Evolutionary conservation across 331 rosid genomes (phyloP).

Genomic region (Cydonia oblonga): DNA sequence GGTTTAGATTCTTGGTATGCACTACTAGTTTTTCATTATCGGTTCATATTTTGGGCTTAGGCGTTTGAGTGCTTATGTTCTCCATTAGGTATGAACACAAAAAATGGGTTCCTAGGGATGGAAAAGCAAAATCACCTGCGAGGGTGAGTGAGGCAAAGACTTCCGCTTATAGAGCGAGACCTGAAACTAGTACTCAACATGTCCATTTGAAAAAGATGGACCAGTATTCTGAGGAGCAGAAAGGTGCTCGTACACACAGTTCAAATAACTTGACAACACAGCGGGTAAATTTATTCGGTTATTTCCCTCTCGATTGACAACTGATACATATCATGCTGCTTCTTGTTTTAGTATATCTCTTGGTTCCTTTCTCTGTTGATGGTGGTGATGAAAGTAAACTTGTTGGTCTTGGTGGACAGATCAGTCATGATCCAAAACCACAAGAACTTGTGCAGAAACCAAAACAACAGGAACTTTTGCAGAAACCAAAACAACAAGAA

Average conservation of each 20-base stretch:
- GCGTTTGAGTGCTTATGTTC: conserved; percentile 5
- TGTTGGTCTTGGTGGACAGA: conserved; percentile 10
- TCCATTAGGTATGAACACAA: conserved; percentile 14
- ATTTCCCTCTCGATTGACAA: background rate
- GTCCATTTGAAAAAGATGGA: background rate
- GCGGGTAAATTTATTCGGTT: conserved; percentile 2
- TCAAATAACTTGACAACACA: background rate
- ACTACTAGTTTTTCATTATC: background rate
- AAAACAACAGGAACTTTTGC: background rate
- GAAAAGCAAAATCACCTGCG: conserved; percentile 1
- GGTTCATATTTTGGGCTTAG: conserved; percentile 6
- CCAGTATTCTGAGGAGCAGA: background rate
- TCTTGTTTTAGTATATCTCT: background rate
- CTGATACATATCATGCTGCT: background rate
- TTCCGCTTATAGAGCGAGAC: background rate
- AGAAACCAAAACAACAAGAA: background rate
- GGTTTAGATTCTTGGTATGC: background rate
- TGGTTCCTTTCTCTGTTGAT: background rate
- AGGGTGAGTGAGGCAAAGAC: background rate
- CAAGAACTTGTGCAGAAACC: background rate
- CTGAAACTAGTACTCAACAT: background rate
- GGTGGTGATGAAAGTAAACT: background rate
- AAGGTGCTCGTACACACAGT: background rate
- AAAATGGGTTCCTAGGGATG: conserved; percentile 13
- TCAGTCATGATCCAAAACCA: background rate